These are phyloP conservation scores for Solanum etuberosum DNA, from an alignment of 257 asterid species.

Conservation along the genomic window DNA sequence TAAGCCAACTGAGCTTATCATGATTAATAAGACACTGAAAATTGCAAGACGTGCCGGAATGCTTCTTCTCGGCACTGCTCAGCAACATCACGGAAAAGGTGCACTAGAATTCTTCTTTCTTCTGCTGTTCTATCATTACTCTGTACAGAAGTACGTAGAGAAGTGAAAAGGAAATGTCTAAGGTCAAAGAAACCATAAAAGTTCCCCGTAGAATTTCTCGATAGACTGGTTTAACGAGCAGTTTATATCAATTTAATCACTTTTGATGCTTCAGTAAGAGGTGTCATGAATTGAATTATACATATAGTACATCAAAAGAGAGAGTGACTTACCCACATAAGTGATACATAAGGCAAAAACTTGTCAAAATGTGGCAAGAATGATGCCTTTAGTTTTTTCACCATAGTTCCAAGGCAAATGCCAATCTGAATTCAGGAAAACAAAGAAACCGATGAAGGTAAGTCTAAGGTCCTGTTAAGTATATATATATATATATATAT, in stretches of 20 bases:
- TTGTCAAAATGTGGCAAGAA: not conserved
- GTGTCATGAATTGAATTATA: not conserved
- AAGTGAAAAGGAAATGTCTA: not conserved
- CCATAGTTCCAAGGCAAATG: not conserved
- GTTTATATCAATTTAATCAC: not conserved
- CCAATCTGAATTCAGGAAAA: not conserved
- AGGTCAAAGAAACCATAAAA: not conserved
- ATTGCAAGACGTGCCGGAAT: not conserved
- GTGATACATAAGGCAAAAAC: not conserved
- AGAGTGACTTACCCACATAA: not conserved
- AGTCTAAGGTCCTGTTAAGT: not conserved
- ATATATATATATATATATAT: not conserved
- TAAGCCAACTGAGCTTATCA: not conserved
- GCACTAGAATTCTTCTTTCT: not conserved
- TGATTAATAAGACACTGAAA: not conserved
- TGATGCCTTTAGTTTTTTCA: not conserved
- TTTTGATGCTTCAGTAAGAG: not conserved
- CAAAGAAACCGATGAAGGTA: not conserved
- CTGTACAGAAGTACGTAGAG: not conserved
- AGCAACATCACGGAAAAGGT: not conserved
- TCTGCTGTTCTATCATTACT: not conserved
- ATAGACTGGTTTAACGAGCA: not conserved
- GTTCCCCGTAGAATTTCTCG: not conserved
- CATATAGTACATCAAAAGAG: not conserved
- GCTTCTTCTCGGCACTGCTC: slow-evolving; percentile 4